Evolutionary conservation across 2,329 filamentous ascomycete species (phyloP).

Genomic region (Stenocarpella maydis): DNA sequence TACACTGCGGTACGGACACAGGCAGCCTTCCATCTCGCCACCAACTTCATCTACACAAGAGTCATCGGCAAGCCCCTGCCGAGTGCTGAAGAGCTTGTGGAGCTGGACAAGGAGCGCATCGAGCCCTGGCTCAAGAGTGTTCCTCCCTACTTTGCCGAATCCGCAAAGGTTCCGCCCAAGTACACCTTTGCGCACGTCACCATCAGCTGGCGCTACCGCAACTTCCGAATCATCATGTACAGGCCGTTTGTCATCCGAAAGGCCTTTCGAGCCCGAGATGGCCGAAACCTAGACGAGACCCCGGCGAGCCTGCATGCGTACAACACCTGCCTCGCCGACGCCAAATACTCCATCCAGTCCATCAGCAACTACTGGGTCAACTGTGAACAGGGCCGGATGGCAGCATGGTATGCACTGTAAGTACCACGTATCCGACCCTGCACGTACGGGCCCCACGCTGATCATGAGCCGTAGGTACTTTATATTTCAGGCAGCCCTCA

Average conservation of each 20-base stretch:
- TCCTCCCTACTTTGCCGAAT: slow-evolving; percentile 48
- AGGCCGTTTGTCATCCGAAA: slow-evolving; percentile 54
- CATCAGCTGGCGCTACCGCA: slow-evolving; percentile 53
- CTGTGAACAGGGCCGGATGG: slow-evolving; percentile 49
- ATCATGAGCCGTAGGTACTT: slow-evolving; percentile 46
- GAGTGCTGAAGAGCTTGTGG: slow-evolving; percentile 50
- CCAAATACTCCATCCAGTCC: slow-evolving; percentile 49
- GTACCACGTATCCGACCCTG: slow-evolving; percentile 17
- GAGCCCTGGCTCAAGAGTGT: slow-evolving; percentile 48
- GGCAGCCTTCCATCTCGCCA: slow-evolving; percentile 54
- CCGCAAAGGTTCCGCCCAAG: slow-evolving; percentile 44
- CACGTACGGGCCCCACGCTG: background rate
- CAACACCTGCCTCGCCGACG: slow-evolving; percentile 50
- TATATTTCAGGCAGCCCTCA: slow-evolving; percentile 57
- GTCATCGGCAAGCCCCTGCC: slow-evolving; percentile 55
- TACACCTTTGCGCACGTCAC: slow-evolving; percentile 52
- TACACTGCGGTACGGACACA: slow-evolving; percentile 55
- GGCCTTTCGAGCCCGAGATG: slow-evolving; percentile 41
- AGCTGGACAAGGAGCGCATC: slow-evolving; percentile 50
- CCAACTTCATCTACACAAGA: slow-evolving; percentile 53
- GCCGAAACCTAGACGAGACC: slow-evolving; percentile 34
- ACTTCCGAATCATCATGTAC: slow-evolving; percentile 58
- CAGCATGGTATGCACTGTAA: slow-evolving; percentile 53
- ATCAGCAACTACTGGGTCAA: slow-evolving; percentile 50
- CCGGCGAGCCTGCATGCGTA: slow-evolving; percentile 42